A percentile compares a stretch with the other conserved stretches of the same genome.
Conservation (phyloP, 208 protist species). For the Trypanosoma theileri region DNA sequence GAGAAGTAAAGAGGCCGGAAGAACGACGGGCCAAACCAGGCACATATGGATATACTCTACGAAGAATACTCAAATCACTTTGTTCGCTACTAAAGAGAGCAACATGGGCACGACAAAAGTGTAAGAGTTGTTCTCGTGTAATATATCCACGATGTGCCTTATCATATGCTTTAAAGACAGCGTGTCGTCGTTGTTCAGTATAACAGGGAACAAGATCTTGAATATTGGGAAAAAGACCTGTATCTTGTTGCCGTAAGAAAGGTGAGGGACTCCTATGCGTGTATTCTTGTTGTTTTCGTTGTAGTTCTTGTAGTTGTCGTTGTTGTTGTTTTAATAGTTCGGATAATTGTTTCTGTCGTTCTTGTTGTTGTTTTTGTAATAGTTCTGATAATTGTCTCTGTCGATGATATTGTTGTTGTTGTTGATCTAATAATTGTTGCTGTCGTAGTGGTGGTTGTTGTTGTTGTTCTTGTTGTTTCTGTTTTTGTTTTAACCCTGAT, state of each 20-base stretch:
- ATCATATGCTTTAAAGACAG: slow-evolving; percentile 37
- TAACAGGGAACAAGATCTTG: slow-evolving; percentile 35
- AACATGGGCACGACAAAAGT: slow-evolving; percentile 41
- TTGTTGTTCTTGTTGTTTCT: no score
- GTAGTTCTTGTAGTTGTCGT: not conserved
- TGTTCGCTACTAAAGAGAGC: slow-evolving; percentile 28
- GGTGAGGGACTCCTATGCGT: not conserved
- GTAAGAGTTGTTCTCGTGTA: slow-evolving; percentile 29
- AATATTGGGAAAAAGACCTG: not conserved
- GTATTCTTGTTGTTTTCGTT: not conserved
- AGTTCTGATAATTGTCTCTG: not conserved
- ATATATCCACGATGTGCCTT: slow-evolving; percentile 27
- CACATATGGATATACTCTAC: slow-evolving; percentile 31
- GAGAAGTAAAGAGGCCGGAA: not conserved
- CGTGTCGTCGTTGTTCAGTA: slow-evolving; percentile 25
- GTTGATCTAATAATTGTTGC: not conserved
- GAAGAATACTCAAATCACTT: slow-evolving; percentile 28
- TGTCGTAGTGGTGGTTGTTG: not conserved
- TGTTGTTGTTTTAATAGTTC: not conserved
- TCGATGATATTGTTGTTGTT: not conserved
- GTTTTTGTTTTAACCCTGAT: no score
- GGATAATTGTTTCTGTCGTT: not conserved
- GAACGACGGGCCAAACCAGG: not conserved
- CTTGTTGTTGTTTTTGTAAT: not conserved
- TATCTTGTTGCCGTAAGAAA: no score